phyloP scores from a whole-genome alignment of 352 stramenopile species.

The Phytopythium oedochilum region DNA sequence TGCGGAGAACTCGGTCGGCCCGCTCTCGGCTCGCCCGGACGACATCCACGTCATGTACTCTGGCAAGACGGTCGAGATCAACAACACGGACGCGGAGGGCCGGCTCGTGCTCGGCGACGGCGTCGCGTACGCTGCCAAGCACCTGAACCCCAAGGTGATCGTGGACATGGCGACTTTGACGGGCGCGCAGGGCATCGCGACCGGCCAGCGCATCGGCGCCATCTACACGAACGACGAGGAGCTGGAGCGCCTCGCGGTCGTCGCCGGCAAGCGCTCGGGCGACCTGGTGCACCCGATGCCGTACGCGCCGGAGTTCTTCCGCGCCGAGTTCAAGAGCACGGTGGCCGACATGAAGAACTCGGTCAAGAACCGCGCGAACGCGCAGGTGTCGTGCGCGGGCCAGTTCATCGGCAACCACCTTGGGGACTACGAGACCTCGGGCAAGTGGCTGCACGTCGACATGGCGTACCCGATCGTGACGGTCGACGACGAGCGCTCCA shows the following conservation, averaged over 20 bases:
- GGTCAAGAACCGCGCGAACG: constrained; percentile 92
- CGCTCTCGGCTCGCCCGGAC: constrained; percentile 88
- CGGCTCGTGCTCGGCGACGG: constrained; percentile 93
- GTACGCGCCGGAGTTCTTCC: constrained; percentile 93
- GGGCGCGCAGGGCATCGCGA: constrained; percentile 91
- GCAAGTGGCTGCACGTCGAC: constrained; percentile 94
- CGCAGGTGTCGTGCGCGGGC: constrained; percentile 90
- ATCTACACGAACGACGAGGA: constrained; percentile 90
- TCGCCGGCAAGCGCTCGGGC: constrained; percentile 81
- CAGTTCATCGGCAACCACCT: constrained; percentile 96
- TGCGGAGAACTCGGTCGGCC: constrained; percentile 93
- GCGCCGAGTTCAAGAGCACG: constrained; percentile 88
- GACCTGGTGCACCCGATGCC: constrained; percentile 92
- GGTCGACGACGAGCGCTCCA: constrained; percentile 78
- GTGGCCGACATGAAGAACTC: constrained; percentile 98
- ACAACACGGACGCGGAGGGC: constrained; percentile 96
- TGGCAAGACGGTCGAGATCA: constrained; percentile 96
- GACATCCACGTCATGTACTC: constrained; percentile 93
- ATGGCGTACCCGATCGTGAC: constrained; percentile 90
- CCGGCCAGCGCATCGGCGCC: constrained; percentile 89
- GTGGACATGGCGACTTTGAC: constrained; percentile 97
- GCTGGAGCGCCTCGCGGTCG: constrained; percentile 78
- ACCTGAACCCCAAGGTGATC: constrained; percentile 88
- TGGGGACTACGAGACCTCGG: constrained; percentile 70
- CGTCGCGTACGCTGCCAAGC: constrained; percentile 90